Base-by-base conservation (phyloP, 768 basidiomycete genomes). In the Krasilnikovozyma curviuscula region DNA sequence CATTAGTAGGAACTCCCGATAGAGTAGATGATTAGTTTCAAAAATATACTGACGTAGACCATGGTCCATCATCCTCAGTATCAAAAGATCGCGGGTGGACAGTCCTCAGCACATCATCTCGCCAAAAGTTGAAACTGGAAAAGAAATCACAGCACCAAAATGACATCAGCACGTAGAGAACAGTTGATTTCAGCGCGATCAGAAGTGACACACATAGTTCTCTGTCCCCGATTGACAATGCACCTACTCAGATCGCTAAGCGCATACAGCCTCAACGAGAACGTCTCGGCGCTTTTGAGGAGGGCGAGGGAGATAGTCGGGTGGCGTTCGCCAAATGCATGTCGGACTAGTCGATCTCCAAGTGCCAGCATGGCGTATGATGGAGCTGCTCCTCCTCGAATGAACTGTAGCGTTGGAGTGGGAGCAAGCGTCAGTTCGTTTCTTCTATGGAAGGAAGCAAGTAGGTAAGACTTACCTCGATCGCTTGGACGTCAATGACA, bases 321-420 rank as follows among this genome's bases (percentile, higher is more conserved):
- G 31, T 44, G 49, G 24, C 44, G 24, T 19, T 32, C 45, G 12
- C 44, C 37, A 35, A 55, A 37, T 10, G 45, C 46, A 25, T 38
- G 39, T 29, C 50, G 29, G 18, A 55, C 47, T 8, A 55, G 45
- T 8, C 50, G 50, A 34, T 55, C 54, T 5, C 54, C 54, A 9
- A 55, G 37, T n/a, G 50, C 54, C 18, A 55, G 33, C 54, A 55
- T 55, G 33, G 48, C 52, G 37, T 55, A 55, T 16, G 54, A 55
- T 3, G 54, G 54, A 2, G 50, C 54, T 5, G 54, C 54, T 14
- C 54, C 54, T 44, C 54, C 54, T 27, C 54, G 45, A 18, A 55
- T 55, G 35, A 55, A 55, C 40, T n/a, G n/a, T n/a, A n/a, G n/a
- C n/a, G n/a, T n/a, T n/a, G n/a, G n/a, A n/a, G n/a, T n/a, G n/a